Evolutionary conservation across 1,284 basidiomycete genomes (phyloP), one percentile per base, ranked within the genome.

Genomic region (Rugosomyces carneus): DNA sequence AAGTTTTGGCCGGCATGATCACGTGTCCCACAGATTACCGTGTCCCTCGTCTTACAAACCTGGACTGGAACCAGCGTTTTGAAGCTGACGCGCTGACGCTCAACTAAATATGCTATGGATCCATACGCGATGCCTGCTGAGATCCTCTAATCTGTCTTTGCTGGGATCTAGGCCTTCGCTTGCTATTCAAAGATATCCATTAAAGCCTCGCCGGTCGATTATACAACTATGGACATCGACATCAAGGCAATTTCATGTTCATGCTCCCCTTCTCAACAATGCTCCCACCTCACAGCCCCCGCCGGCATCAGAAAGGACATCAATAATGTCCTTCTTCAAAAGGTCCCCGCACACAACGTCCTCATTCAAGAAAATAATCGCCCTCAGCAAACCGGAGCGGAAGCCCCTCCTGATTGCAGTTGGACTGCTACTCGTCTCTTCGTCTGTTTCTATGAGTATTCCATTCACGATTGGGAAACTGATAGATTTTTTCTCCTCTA

Each of bases 381-480:
- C 81, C 1, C 78, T 96, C 20, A 90, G 91, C 0, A 80, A 71
- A 53, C 86, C 90, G 0, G 93, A 95, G 66, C 73, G 70, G 55
- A 86, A 80, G 54, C 80, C 84, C 1, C 71, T 95, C 3, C 56
- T 74, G 0, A 72, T 81, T 23, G 92, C 92, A 6, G 71, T 93
- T 43, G 86, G 70, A 1, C 63, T 84, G 37, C 67, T 86, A 11
- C 58, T 86, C 21, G 69, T 84, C 13, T 89, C 87, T 0, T 85
- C 83, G 2, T 66, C 78, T 2, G 91, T 99, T 10, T 89, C 92
- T 7, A 89, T 98, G 80, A 86, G 86, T 50, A 78, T 96, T 8
- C 93, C 93, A 0, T 80, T 95, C 56, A 90, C 91, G 0, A 84
- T 95, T 55, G 93, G 93, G 19, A 89, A 83, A 62, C 73, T 96